A percentile compares a stretch with the other conserved stretches of the same genome.
Evolutionary conservation across 2,329 filamentous ascomycete genomes (phyloP).

Genomic region (Alternaria triticimaculans): DNA sequence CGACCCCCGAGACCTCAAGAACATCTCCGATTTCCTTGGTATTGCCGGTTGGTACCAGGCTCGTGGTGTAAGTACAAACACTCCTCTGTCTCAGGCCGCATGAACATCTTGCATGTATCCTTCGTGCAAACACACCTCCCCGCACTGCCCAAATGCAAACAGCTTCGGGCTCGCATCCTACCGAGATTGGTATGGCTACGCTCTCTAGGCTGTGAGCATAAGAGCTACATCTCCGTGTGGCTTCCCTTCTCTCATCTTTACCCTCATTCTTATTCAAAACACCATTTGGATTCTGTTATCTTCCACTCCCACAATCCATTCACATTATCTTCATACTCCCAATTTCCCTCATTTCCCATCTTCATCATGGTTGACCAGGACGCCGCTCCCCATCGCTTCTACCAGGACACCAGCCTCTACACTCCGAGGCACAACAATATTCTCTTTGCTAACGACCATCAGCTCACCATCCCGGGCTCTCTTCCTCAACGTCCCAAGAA

Average conservation of each 20-base stretch:
- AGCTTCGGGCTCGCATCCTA: not conserved
- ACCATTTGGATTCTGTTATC: constrained; percentile 1
- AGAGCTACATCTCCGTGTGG: not conserved
- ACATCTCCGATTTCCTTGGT: constrained; percentile 46
- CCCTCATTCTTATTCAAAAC: constrained; percentile 1
- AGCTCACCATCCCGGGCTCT: constrained; percentile 31
- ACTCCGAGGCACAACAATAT: constrained; percentile 27
- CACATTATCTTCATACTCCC: not conserved
- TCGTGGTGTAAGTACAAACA: constrained; percentile 48
- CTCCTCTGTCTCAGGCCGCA: constrained; percentile 7
- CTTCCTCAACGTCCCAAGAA: constrained; percentile 47
- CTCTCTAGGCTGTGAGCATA: constrained; percentile 5
- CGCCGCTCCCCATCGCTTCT: constrained; percentile 6
- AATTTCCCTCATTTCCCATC: not conserved
- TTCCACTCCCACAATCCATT: not conserved
- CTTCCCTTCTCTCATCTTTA: not conserved
- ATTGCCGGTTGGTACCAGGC: constrained; percentile 43
- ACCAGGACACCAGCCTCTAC: constrained; percentile 19
- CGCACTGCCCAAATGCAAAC: constrained; percentile 8
- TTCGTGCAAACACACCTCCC: not conserved
- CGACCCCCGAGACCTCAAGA: constrained; percentile 39
- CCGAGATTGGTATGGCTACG: not conserved
- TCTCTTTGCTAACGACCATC: constrained; percentile 24
- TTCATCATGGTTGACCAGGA: constrained; percentile 12
- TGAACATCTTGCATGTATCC: constrained; percentile 12